Base-by-base conservation (phyloP, 148 eudicot genomes). In the Fallopia convolvulus region DNA sequence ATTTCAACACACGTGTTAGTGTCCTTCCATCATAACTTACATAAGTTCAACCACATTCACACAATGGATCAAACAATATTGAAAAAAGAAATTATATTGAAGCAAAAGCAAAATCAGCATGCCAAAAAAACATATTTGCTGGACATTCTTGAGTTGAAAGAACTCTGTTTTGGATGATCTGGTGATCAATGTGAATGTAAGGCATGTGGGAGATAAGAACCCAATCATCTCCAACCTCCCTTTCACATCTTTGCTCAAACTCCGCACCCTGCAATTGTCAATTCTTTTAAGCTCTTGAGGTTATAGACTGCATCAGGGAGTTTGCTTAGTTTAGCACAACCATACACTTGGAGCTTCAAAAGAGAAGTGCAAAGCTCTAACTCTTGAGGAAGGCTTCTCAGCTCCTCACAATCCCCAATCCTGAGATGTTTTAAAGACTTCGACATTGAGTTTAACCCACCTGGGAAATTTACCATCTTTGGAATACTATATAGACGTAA, bases 311-410 rank as follows among this genome's bases (percentile, higher is more conserved):
- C 17, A 50, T 5, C 56, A 15, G 56, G 56, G n/a, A 50, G 56
- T 20, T 17, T 50, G 56, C 56, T 50, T 14, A 50, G 56, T 50
- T 50, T 15, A 50, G 0, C 56, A 50, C 56, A 50, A 3, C 56
- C n/a, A 14, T 50, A 50, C n/a, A 50, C n/a, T 14, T 50, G 56
- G 6, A 50, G 56, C 20, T 17, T 15, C 56, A 14, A 14, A 1
- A 50, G 56, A 50, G 20, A 50, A 14, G 78, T 52, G 47, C 78
- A 81, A 77, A 55, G 65, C 44, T 46, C 52, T 60, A 85, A 42
- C 83, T 82, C 83, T 39, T 76, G 76, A 21, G 86, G 88, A 47
- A 88, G 48, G 39, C 61, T 71, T 2, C 12, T 40, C 80, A 88
- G 44, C 13, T 52, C 58, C 9, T 26, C 46, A 74, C 88, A 86